phyloP scores from a whole-genome alignment of 208 protist species.

The Angomonas ambiguus region DNA sequence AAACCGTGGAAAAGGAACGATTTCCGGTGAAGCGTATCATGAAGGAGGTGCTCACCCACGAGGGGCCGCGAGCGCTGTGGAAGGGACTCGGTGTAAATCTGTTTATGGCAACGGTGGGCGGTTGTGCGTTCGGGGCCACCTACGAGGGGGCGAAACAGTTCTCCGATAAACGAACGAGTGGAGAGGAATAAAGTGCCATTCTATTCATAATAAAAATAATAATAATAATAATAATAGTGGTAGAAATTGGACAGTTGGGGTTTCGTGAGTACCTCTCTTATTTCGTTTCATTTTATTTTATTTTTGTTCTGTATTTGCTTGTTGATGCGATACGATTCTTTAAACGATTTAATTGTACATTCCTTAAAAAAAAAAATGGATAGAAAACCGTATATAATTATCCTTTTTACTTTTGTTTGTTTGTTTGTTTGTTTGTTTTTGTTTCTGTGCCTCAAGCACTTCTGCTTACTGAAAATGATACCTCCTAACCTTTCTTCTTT shows the following conservation, averaged over 20 bases:
- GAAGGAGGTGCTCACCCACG: slow-evolving; percentile 38
- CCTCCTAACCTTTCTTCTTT: too few relatives aligned
- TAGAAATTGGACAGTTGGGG: background rate
- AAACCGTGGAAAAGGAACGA: slow-evolving; percentile 23
- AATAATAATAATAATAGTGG: background rate
- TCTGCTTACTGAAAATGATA: too few relatives aligned
- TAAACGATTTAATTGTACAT: background rate
- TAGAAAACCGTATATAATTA: slow-evolving; percentile 2
- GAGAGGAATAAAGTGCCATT: too few relatives aligned
- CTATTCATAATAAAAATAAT: background rate
- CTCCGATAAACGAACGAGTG: slow-evolving; percentile 37
- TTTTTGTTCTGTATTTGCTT: background rate
- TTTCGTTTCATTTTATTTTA: background rate
- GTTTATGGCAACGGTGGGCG: slow-evolving; percentile 52
- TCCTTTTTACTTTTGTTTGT: background rate
- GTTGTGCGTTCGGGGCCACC: slow-evolving; percentile 68
- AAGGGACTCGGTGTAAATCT: slow-evolving; percentile 71
- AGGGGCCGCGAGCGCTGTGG: slow-evolving; percentile 58
- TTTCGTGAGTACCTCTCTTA: background rate
- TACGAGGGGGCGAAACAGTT: slow-evolving; percentile 80
- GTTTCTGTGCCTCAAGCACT: background rate
- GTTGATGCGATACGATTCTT: background rate
- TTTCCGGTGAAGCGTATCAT: slow-evolving; percentile 48
- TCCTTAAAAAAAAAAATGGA: background rate
- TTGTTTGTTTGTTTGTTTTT: background rate